Base-by-base conservation (phyloP, 1,139 yeast species). In the Geotrichum restrictum region DNA sequence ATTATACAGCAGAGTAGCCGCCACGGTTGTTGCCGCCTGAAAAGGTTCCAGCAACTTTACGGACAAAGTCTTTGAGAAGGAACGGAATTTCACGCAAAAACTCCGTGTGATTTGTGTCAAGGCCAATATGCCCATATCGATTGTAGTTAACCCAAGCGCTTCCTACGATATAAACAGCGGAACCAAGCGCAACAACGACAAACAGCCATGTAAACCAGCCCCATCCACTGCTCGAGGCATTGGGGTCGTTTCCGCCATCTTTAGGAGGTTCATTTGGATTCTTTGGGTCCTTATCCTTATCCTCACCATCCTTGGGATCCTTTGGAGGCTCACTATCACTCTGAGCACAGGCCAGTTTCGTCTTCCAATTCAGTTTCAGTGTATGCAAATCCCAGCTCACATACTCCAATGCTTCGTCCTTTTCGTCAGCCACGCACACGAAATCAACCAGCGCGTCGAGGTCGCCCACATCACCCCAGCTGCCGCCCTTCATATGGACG, bases 1-100 rank as follows among this genome's bases (percentile, higher is more conserved):
- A 22, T 27, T 74, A 89, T 8, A 89, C 95, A 33, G 97, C 97
- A 66, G 94, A 84, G 67, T 89, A 89, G 32, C 95, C 97, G 16
- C 95, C 95, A 66, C 96, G 79, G 61, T 76, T 66, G 45, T 75
- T 68, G n/a, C 93, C 88, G n/a, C 94, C 88, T 24, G 88, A 78
- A 57, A 91, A 74, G 60, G 83, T 87, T 55, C 79, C 80, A 42
- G 82, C 72, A 3, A 89, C 77, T 68, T 89, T 96, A 57, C 75
- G 77, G 34, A 80, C 64, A 59, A 91, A 85, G 38, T 81, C 82
- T 3, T 96, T 95, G 50, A 88, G 70, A 3, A 89, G 83, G 60
- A 86, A 95, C 43, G 86, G 76, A 52, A 89, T 82, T 63, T 91
- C 98, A 58, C 80, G 74, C 51, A 82, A 70, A 1, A 86, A 81